phyloP scores from a whole-genome alignment of 164 flowering plant genomes.

The Kingdonia uniflora region DNA sequence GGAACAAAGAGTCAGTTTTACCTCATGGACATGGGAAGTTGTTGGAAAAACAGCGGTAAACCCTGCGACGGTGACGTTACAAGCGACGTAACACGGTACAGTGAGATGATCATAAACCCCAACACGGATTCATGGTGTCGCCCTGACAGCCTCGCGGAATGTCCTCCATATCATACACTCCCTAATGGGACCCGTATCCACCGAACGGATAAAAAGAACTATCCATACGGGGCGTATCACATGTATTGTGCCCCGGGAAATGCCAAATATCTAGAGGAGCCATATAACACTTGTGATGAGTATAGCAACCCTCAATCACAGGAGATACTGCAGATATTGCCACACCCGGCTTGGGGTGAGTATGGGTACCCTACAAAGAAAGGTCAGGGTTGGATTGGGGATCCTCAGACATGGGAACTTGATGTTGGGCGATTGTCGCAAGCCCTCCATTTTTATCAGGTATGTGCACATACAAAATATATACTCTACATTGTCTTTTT shows the following conservation, averaged over 20 bases:
- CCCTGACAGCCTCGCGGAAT: conserved; percentile 19
- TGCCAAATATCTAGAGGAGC: conserved; percentile 37
- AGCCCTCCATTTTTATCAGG: conserved; percentile 65
- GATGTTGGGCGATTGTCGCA: conserved; percentile 55
- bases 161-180: conserved; percentile 57
- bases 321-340: conserved; percentile 66
- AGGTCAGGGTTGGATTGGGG: conserved; percentile 75
- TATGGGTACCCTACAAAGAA: conserved; percentile 55
- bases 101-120: conserved; percentile 69
- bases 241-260: conserved; percentile 45
- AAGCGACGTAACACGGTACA: conserved; percentile 54
- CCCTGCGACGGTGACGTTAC: conserved; percentile 56
- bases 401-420: conserved; percentile 65
- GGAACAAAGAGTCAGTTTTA: conserved; percentile 33
- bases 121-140: conserved; percentile 34
- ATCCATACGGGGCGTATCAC: conserved; percentile 56
- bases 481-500: background rate
- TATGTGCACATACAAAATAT: conserved; percentile 5
- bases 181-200: conserved; percentile 35
- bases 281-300: conserved; percentile 43
- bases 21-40: conserved; percentile 37
- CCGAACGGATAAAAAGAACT: conserved; percentile 34
- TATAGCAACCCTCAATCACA: conserved; percentile 72
- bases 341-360: conserved; percentile 64
- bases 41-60: conserved; percentile 40